A percentile compares a stretch with the other conserved stretches of the same genome.
phyloP scores from a whole-genome alignment of 1,139 yeast genomes.

The Arxiozyma telluris region DNA sequence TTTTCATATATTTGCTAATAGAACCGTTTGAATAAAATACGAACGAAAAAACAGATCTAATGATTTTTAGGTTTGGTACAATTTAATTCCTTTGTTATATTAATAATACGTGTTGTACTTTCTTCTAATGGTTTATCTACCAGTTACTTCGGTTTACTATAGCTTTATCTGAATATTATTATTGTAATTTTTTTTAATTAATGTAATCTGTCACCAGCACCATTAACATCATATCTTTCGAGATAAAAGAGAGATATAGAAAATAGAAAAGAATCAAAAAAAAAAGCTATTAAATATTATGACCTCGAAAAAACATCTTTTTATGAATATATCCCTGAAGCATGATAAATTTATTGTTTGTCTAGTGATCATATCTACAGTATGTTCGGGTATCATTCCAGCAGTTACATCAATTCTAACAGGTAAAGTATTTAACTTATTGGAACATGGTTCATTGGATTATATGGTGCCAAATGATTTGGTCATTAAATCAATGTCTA shows the following conservation, averaged over 20 bases:
- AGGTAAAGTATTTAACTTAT: conserved; percentile 52
- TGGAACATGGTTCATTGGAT: conserved; percentile 35
- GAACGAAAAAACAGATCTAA: not conserved
- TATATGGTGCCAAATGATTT: conserved; percentile 35
- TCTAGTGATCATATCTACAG: conserved; percentile 25
- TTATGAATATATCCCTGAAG: conserved; percentile 14
- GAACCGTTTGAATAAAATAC: not conserved
- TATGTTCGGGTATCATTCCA: conserved; percentile 43
- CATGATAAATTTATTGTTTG: conserved; percentile 25
- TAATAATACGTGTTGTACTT: not conserved
- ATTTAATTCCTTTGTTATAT: not conserved
- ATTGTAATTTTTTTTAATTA: too few species aligned
- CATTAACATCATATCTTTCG: too few species aligned
- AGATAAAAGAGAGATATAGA: not conserved
- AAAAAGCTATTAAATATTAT: not conserved
- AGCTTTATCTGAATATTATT: not conserved
- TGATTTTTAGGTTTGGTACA: too few species aligned
- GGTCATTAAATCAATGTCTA: conserved; percentile 42
- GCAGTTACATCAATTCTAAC: conserved; percentile 58
- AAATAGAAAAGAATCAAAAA: too few species aligned
- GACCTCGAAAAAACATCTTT: conserved; percentile 11
- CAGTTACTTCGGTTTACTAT: not conserved
- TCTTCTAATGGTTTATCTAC: too few species aligned
- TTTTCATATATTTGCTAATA: too few species aligned
- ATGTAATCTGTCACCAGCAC: not conserved